Evolutionary conservation across 176 grass and related monocot genomes (phyloP).

Genomic region (Tillandsia fasciculata): DNA sequence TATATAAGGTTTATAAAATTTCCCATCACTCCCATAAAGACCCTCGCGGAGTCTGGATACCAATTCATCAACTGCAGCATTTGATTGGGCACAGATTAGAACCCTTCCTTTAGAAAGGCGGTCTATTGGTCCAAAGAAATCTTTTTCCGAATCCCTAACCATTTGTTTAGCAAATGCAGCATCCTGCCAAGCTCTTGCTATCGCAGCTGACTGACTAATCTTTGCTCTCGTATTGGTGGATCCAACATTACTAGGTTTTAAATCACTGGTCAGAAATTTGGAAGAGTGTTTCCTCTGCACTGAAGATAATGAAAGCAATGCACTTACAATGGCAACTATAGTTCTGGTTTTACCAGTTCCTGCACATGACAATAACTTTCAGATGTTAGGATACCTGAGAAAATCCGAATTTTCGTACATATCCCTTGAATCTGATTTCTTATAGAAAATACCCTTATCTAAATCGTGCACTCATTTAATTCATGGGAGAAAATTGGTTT

Average conservation of each 20-base stretch:
- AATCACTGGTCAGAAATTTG: constrained; percentile 30
- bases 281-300: constrained; percentile 28
- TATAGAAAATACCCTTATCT: too few relatives aligned
- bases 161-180: constrained; percentile 69
- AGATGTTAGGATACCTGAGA: too few relatives aligned
- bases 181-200: constrained; percentile 88
- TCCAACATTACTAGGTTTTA: constrained; percentile 15
- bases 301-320: constrained; percentile 51
- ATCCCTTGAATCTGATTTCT: too few relatives aligned
- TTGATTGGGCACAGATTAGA: constrained; percentile 88
- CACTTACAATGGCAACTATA: constrained; percentile 82
- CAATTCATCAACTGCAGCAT: constrained; percentile 95
- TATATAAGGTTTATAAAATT: constrained; percentile 73
- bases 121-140: constrained; percentile 36
- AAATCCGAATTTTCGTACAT: too few relatives aligned
- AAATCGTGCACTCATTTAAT: too few relatives aligned
- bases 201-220: constrained; percentile 53
- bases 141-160: constrained; percentile 49
- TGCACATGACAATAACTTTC: constrained; percentile 28
- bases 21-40: constrained; percentile 60
- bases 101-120: constrained; percentile 53
- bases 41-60: constrained; percentile 80
- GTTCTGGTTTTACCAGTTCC: constrained; percentile 91
- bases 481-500: too few relatives aligned
- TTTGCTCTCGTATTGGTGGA: constrained; percentile 42